Evolutionary conservation across 768 basidiomycete species (phyloP).

Genomic region (Pulveroboletus ravenelii): DNA sequence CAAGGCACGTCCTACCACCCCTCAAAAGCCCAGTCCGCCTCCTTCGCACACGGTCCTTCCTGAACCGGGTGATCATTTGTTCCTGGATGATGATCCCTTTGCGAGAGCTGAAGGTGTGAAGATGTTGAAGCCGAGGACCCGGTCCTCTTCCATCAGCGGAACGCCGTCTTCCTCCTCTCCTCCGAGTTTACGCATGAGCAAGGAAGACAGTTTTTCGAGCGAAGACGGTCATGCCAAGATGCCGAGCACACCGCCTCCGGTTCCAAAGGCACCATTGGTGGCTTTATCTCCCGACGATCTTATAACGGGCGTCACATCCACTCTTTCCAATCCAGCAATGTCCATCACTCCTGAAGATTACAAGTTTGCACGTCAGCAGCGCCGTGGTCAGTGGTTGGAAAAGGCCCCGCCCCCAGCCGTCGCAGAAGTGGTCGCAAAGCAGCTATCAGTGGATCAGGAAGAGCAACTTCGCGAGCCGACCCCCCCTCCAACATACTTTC

Average conservation of each 20-base stretch:
- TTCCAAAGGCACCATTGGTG: neutral
- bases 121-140: constrained; percentile 33
- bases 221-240: constrained; percentile 9
- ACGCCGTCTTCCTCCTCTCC: neutral
- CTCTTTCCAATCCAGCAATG: neutral
- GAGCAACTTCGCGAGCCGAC: constrained; percentile 19
- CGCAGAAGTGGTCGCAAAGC: constrained; percentile 28
- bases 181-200: neutral
- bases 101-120: constrained; percentile 51
- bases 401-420: constrained; percentile 36
- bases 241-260: neutral
- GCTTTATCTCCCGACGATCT: neutral
- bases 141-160: constrained; percentile 1
- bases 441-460: constrained; percentile 12
- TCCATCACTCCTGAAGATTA: constrained; percentile 36
- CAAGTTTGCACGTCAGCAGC: constrained; percentile 36
- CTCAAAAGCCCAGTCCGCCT: constrained; percentile 20
- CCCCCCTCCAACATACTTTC: constrained; percentile 37
- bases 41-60: constrained; percentile 8
- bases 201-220: constrained; percentile 2
- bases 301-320: neutral
- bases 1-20: constrained; percentile 34
- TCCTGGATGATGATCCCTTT: constrained; percentile 41
- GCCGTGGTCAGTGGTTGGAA: constrained; percentile 38
- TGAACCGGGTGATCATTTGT: constrained; percentile 17